Evolutionary conservation across 1,284 basidiomycete genomes (phyloP), one percentile per base, ranked within the genome.

Genomic region (Trametes hirsuta): DNA sequence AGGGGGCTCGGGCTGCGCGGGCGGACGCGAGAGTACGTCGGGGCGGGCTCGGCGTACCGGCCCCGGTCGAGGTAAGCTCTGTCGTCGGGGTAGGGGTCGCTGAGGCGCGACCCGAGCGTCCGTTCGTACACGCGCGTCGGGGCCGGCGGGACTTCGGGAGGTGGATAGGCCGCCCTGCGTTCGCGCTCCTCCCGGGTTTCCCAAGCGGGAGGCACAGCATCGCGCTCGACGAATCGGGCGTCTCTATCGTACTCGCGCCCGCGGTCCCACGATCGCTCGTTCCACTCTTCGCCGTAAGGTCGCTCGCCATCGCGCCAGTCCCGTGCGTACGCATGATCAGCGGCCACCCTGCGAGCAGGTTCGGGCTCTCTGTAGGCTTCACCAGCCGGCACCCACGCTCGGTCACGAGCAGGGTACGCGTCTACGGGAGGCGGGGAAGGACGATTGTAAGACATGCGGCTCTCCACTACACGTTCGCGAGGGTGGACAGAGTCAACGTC

Each of bases 141-240:
- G 2, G 59, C 18, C 1, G 66, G 48, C 4, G 68, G 59, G 9
- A 63, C 65, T 11, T 63, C 39, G 4, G 67, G 18, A 18, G 18
- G 18, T 18, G 18, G 64, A 36, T 67, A 69, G 22, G 66, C 65
- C 14, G 66, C 55, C n/a, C 72, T 55, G 8, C 70, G 69, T 34
- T 74, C 73, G 34, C 72, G 71, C 54, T 72, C 71, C 47, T 73
- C 71, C 34, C 71, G 68, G 9, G 72, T 71, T 58, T 74, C 71
- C 72, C 72, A 74, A 3, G 54, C 63, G 22, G 58, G 54, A 11
- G 66, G 65, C 22, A 57, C 55, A 12, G 68, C 50, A 36, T 71
- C 69, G 37, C 71, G 68, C 14, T 72, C 70, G 30, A 63, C 51
- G 37, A 54, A 59, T 9, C 54, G 52, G 4, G 51, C 41, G 11